Evolutionary conservation across 257 asterid genomes (phyloP).

Genomic region (Scutellaria minor): DNA sequence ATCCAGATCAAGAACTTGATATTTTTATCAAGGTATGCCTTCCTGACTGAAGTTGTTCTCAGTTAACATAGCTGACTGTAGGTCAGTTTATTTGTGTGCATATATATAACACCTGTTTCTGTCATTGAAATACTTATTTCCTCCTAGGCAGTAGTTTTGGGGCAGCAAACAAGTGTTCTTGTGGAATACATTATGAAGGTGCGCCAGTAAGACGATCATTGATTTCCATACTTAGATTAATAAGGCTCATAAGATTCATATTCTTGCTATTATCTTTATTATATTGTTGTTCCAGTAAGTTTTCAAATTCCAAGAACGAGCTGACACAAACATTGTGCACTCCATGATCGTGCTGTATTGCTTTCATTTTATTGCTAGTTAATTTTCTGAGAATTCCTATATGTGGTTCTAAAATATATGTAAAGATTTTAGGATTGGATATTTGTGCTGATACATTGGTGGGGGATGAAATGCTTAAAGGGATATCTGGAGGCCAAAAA

Average conservation of each 20-base stretch:
- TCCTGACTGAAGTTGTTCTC: constrained; percentile 33
- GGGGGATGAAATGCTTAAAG: constrained; percentile 94
- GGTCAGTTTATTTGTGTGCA: constrained; percentile 6
- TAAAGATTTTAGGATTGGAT: constrained; percentile 67
- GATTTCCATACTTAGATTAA: constrained; percentile 27
- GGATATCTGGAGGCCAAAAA: constrained; percentile 95
- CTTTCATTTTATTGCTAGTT: constrained; percentile 29
- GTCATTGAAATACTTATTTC: constrained; percentile 47
- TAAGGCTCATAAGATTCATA: neutral
- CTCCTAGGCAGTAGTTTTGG: constrained; percentile 89
- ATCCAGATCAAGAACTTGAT: constrained; percentile 71
- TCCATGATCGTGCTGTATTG: neutral
- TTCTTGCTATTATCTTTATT: constrained; percentile 7
- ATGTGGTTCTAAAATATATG: constrained; percentile 50
- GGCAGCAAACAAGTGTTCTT: constrained; percentile 68
- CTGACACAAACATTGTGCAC: neutral
- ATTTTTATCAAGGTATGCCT: constrained; percentile 66
- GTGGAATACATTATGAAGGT: constrained; percentile 88
- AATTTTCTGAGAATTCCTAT: constrained; percentile 2
- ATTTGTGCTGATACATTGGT: constrained; percentile 88
- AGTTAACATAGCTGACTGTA: constrained; percentile 1
- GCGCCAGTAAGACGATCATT: constrained; percentile 35
- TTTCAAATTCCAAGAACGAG: constrained; percentile 23
- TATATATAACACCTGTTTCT: neutral
- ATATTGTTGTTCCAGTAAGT: constrained; percentile 18